Conservation (phyloP, 106 monocot species). For the Dendrobium huoshanense region DNA sequence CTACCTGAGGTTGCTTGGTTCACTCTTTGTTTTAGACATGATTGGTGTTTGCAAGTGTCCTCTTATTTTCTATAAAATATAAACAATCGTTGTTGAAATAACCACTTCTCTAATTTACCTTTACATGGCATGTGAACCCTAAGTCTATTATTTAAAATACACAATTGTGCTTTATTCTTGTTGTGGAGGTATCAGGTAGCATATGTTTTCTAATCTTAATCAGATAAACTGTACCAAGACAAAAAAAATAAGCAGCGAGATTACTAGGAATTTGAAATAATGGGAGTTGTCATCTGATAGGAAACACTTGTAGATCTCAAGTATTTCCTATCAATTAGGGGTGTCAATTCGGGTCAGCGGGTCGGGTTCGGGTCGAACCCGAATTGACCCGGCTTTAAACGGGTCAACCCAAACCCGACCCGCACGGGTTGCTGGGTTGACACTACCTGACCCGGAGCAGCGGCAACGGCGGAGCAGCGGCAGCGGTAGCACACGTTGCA, state of each 20-base stretch:
- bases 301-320: no score
- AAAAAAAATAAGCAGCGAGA: not conserved
- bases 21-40: not conserved
- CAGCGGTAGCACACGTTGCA: no score
- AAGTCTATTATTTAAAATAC: not conserved
- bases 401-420: no score
- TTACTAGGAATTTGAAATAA: not conserved
- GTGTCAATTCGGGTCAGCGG: no score
- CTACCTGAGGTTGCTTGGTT: conserved; percentile 44
- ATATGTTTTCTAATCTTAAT: not conserved
- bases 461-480: no score
- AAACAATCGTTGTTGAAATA: not conserved
- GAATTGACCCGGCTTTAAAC: no score
- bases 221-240: not conserved
- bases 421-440: no score
- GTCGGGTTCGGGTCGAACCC: no score
- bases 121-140: not conserved
- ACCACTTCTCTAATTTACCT: not conserved
- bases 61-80: not conserved
- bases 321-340: no score
- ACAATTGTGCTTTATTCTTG: not conserved
- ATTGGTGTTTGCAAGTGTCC: not conserved
- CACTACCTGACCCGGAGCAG: no score
- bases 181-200: not conserved
- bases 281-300: not conserved